A percentile compares a stretch with the other conserved stretches of the same genome.
These are phyloP conservation scores for Flaveria linearis DNA, from an alignment of 129 eudicot species.

Conservation along the genomic window DNA sequence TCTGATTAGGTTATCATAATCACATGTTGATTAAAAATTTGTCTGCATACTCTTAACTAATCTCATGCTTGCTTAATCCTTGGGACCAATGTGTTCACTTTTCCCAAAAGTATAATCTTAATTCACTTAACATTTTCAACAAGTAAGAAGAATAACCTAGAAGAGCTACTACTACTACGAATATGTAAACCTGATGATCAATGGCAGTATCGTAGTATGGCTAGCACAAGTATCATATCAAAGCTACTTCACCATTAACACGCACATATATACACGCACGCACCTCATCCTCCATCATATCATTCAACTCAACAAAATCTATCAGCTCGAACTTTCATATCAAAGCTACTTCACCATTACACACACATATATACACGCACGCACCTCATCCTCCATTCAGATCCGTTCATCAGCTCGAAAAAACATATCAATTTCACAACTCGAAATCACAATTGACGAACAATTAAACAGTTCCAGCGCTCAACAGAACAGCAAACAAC, in stretches of 20 bases:
- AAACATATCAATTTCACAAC: not conserved
- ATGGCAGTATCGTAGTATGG: too few species aligned
- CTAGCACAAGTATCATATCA: not conserved
- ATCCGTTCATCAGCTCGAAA: not conserved
- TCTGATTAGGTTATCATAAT: constrained; percentile 3
- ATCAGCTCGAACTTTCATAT: constrained; percentile 3
- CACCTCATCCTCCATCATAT: too few species aligned
- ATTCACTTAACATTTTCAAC: not conserved
- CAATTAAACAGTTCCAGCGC: not conserved
- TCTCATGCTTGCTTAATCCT: not conserved
- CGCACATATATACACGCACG: too few species aligned
- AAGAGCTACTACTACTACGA: not conserved
- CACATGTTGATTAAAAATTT: not conserved
- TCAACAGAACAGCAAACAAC: not conserved
- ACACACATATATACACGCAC: not conserved
- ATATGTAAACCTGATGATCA: not conserved
- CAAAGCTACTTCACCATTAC: not conserved
- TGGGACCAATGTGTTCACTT: not conserved
- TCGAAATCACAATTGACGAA: constrained; percentile 7
- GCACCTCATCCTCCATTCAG: constrained; percentile 11
- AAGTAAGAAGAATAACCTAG: not conserved
- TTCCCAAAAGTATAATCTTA: constrained; percentile 15
- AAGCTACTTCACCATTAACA: too few species aligned
- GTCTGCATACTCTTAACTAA: not conserved
- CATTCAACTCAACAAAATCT: not conserved